phyloP scores from a whole-genome alignment of 2,329 filamentous ascomycete genomes.

The Calycina herbarum region DNA sequence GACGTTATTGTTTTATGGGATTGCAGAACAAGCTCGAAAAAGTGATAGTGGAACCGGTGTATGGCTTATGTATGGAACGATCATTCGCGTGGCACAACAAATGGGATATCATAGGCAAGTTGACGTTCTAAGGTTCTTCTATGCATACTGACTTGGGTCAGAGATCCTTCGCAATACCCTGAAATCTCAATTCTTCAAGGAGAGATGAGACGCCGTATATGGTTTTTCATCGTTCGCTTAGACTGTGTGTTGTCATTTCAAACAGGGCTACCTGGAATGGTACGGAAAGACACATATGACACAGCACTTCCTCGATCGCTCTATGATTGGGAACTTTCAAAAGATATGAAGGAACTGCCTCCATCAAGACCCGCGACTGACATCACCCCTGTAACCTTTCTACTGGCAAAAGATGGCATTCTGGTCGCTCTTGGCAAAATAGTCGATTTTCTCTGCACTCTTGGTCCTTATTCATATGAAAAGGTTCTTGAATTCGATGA shows the following conservation, averaged over 20 bases:
- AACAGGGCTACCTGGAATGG: constrained; percentile 58
- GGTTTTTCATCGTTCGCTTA: constrained; percentile 68
- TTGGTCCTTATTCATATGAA: constrained; percentile 57
- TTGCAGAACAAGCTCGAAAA: constrained; percentile 70
- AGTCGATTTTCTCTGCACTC: constrained; percentile 57
- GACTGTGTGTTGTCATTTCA: constrained; percentile 77
- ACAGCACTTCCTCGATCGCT: constrained; percentile 73
- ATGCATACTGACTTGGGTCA: constrained; percentile 40
- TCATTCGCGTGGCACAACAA: constrained; percentile 52
- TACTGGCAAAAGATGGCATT: constrained; percentile 71
- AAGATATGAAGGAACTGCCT: constrained; percentile 64
- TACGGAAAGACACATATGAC: constrained; percentile 71
- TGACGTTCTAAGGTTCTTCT: background rate
- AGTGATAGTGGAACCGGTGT: constrained; percentile 62
- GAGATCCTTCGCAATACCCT: constrained; percentile 72
- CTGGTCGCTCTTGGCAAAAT: constrained; percentile 68
- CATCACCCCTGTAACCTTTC: constrained; percentile 71
- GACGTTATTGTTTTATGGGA: constrained; percentile 70
- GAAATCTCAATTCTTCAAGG: constrained; percentile 71
- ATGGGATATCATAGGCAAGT: constrained; percentile 56
- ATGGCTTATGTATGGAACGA: constrained; percentile 52
- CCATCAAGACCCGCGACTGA: constrained; percentile 66
- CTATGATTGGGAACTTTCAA: constrained; percentile 74
- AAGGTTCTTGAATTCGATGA: constrained; percentile 61
- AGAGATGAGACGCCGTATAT: constrained; percentile 68